Percentiles rank a stretch among this genome's conserved stretches.
These are phyloP conservation scores for Tylopilus intermedius DNA, from an alignment of 768 basidiomycete species.

Conservation along the genomic window DNA sequence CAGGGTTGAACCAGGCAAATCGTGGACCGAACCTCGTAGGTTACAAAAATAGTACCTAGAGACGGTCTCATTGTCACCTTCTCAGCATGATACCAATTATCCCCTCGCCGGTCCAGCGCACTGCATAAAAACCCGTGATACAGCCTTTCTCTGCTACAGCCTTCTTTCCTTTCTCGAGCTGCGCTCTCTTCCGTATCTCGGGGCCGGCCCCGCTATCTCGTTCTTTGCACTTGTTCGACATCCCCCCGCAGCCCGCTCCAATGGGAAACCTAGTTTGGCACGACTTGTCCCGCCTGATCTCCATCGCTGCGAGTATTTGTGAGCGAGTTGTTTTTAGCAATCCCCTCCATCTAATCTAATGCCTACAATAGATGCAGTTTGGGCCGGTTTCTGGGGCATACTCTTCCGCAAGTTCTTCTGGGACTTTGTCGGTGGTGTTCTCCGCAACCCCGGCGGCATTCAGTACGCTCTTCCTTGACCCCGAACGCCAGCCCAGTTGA, in stretches of 20 bases:
- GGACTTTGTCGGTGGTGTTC: slow-evolving; percentile 83
- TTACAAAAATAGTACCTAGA: not conserved
- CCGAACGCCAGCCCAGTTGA: not conserved
- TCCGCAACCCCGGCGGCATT: slow-evolving; percentile 73
- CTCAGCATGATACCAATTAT: not conserved
- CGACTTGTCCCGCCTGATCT: slow-evolving; percentile 64
- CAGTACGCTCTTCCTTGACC: slow-evolving; percentile 48
- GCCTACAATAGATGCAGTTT: slow-evolving; percentile 56
- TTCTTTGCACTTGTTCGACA: not conserved
- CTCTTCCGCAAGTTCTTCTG: slow-evolving; percentile 94
- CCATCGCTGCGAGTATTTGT: slow-evolving; percentile 71
- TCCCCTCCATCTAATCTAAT: slow-evolving; percentile 8
- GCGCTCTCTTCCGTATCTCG: slow-evolving; percentile 29
- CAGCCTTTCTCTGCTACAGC: not conserved
- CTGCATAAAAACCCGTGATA: not conserved
- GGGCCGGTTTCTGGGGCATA: slow-evolving; percentile 77
- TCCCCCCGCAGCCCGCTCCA: not conserved
- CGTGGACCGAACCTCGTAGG: not conserved
- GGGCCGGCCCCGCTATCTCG: slow-evolving; percentile 15
- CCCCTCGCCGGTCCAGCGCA: not conserved
- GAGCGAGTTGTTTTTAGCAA: slow-evolving; percentile 32
- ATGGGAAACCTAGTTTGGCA: slow-evolving; percentile 87
- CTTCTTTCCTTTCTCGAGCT: slow-evolving; percentile 23
- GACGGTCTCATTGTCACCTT: not conserved
- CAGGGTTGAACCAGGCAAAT: too few relatives aligned